These are phyloP conservation scores for Colletotrichum acutatum DNA, from an alignment of 2,329 filamentous ascomycete genomes.

Conservation along the genomic window DNA sequence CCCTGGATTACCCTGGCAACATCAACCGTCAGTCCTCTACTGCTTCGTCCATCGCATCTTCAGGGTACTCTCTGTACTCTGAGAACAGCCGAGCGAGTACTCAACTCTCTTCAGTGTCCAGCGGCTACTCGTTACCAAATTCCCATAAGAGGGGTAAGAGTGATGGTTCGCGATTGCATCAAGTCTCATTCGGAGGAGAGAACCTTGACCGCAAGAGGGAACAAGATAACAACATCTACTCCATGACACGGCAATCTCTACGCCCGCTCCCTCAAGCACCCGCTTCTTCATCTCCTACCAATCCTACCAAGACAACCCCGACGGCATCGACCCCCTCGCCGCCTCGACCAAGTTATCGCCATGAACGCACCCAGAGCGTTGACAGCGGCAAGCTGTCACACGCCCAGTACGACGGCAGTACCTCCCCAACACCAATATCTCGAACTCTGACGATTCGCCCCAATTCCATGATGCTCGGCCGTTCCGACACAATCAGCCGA, in stretches of 20 bases:
- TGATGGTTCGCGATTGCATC: constrained; percentile 69
- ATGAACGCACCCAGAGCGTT: constrained; percentile 72
- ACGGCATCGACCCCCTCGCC: constrained; percentile 40
- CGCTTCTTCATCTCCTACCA: constrained; percentile 50
- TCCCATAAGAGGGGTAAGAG: constrained; percentile 81
- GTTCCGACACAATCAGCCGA: constrained; percentile 63
- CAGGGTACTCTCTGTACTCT: constrained; percentile 71
- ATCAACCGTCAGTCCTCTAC: constrained; percentile 74
- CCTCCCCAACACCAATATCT: constrained; percentile 55
- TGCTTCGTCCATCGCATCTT: constrained; percentile 77
- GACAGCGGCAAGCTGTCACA: constrained; percentile 68
- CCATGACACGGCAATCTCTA: constrained; percentile 79
- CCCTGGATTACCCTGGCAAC: constrained; percentile 56
- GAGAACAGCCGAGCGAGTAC: constrained; percentile 75
- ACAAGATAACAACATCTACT: constrained; percentile 72
- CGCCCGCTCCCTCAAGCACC: constrained; percentile 78
- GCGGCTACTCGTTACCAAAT: constrained; percentile 58
- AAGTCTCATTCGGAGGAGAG: constrained; percentile 46
- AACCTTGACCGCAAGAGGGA: constrained; percentile 47
- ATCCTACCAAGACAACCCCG: constrained; percentile 42
- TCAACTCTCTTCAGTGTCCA: constrained; percentile 78
- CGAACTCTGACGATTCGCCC: constrained; percentile 59
- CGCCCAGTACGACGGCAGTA: constrained; percentile 54
- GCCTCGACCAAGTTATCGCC: constrained; percentile 52
- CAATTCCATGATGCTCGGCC: constrained; percentile 70